Conservation (phyloP, 306 rosid species). For the Castanea mollissima region DNA sequence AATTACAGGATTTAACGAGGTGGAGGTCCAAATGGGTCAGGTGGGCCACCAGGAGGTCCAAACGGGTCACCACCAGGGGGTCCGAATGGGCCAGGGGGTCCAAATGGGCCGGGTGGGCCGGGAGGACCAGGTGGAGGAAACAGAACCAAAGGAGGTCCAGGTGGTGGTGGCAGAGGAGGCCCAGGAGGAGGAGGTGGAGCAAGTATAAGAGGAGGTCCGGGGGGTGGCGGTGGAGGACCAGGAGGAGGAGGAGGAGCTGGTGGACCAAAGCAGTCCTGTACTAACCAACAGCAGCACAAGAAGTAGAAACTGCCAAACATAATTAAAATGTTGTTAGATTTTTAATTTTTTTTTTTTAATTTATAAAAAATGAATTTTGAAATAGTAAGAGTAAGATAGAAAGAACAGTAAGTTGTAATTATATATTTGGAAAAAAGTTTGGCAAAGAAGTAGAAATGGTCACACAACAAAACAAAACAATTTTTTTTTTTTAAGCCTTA, state of each 20-base stretch:
- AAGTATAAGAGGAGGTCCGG: background rate
- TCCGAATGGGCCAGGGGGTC: background rate
- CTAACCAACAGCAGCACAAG: conserved; percentile 44
- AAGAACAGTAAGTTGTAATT: background rate
- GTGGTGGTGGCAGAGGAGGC: background rate
- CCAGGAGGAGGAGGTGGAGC: conserved; percentile 4
- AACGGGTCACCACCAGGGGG: too few species aligned
- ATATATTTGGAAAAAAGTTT: background rate
- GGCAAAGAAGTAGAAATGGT: background rate
- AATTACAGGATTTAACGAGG: background rate
- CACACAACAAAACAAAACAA: too few species aligned
- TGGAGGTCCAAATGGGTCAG: background rate
- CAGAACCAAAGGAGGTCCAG: background rate
- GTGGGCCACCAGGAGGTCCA: too few species aligned
- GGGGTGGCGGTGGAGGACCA: conserved; percentile 10
- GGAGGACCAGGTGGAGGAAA: conserved; percentile 2
- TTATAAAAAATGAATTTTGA: background rate
- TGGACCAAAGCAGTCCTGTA: conserved; percentile 47
- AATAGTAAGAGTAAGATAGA: background rate
- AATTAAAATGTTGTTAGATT: background rate
- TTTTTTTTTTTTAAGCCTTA: too few species aligned
- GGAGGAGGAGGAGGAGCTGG: background rate
- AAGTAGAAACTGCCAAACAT: conserved; percentile 27
- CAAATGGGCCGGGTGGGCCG: background rate
- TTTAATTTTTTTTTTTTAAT: background rate